Evolutionary conservation across 768 basidiomycete genomes (phyloP).

Genomic region (Lentinula sp.): DNA sequence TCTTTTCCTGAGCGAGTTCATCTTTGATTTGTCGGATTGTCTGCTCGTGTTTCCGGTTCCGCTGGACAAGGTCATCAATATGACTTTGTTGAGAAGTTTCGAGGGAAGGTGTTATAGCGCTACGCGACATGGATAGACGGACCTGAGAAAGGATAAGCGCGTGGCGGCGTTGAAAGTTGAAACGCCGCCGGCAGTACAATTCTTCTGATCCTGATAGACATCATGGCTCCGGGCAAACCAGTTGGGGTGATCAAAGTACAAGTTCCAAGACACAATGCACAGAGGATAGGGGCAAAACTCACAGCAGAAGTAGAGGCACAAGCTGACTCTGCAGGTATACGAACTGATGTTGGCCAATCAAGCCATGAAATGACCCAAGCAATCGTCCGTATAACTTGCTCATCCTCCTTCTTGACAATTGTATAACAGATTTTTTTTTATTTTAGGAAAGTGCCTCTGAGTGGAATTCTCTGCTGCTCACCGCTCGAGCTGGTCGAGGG

Average conservation of each 20-base stretch:
- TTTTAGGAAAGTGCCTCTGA: constrained; percentile 70
- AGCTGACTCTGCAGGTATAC: constrained; percentile 41
- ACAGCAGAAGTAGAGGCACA: constrained; percentile 50
- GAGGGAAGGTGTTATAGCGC: constrained; percentile 21
- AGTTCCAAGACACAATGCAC: constrained; percentile 73
- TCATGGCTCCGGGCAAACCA: constrained; percentile 59
- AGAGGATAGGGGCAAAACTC: constrained; percentile 61
- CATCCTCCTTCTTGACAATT: background rate
- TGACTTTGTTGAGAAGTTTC: constrained; percentile 59
- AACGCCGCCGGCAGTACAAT: constrained; percentile 7
- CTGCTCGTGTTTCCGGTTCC: constrained; percentile 59
- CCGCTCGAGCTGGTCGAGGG: constrained; percentile 74
- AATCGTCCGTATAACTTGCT: constrained; percentile 41
- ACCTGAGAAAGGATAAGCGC: background rate
- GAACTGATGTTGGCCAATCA: constrained; percentile 58
- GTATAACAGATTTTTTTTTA: background rate
- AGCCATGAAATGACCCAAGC: constrained; percentile 60
- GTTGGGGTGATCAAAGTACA: constrained; percentile 52
- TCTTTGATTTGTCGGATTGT: constrained; percentile 48
- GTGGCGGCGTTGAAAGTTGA: constrained; percentile 3
- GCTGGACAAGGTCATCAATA: constrained; percentile 68
- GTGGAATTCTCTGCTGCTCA: constrained; percentile 78
- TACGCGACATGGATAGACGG: constrained; percentile 9
- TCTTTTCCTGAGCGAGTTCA: constrained; percentile 37
- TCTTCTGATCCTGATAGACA: too few species aligned